Evolutionary conservation across 306 rosid species (phyloP).

Genomic region (Cicer bijugum): DNA sequence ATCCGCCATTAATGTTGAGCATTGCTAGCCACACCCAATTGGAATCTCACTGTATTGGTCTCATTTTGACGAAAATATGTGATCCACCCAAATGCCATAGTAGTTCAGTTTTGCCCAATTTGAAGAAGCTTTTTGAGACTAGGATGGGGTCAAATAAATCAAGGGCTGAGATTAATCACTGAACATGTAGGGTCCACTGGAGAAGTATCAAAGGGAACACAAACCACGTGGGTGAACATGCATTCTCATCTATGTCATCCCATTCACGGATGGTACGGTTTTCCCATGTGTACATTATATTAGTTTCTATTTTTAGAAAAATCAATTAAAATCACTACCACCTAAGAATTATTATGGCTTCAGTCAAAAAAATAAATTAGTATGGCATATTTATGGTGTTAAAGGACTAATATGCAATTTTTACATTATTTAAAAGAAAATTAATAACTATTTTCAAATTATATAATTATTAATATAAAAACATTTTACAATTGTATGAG

Average conservation of each 20-base stretch:
- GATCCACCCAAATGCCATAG: conserved; percentile 4
- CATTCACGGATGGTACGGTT: conserved; percentile 64
- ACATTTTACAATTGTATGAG: no score
- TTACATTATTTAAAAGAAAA: not conserved
- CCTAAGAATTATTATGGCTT: not conserved
- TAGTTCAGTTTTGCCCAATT: conserved; percentile 38
- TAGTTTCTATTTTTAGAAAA: not conserved
- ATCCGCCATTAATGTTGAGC: not conserved
- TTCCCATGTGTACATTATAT: conserved; percentile 54
- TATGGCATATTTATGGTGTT: not conserved
- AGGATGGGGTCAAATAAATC: conserved; percentile 19
- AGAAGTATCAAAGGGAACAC: conserved; percentile 51
- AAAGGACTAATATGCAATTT: not conserved
- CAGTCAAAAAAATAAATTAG: no score
- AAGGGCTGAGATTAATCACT: conserved; percentile 15
- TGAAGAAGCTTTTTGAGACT: conserved; percentile 30
- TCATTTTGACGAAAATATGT: not conserved
- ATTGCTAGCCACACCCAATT: conserved; percentile 23
- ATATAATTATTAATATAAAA: no score
- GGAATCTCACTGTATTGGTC: conserved; percentile 29
- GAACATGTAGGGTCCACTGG: conserved; percentile 42
- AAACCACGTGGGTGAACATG: conserved; percentile 76
- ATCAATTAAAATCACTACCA: not conserved
- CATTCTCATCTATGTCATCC: conserved; percentile 52
- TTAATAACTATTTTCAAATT: no score